Base-by-base conservation (phyloP, 148 eudicot genomes). In the Amaranthus palmeri region DNA sequence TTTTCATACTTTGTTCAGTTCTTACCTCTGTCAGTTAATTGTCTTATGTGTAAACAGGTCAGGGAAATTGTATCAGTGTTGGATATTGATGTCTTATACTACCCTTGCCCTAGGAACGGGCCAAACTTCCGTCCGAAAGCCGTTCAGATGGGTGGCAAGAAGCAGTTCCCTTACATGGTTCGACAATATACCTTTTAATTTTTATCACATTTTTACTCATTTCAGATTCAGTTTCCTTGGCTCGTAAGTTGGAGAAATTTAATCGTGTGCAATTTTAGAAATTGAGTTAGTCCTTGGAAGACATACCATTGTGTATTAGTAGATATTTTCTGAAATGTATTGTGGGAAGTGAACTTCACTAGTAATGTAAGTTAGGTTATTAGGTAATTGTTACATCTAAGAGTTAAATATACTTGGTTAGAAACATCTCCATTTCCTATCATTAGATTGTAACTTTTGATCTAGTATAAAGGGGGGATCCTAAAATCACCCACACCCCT, bases 141-240 rank as follows among this genome's bases (percentile, higher is more conserved):
- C 79, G 70, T 17, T 73, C 84, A 89, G 81, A 85, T 95, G 87
- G 98, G 98, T 73, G 98, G 98, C 74, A 95, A 91, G 73, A 81
- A 89, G 85, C 90, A 76, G 82, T 95, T 91, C 67, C 97, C 97
- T 65, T 95, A 95, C 87, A 95, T 93, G 97, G 98, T 93, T 71
- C 59, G 85, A 40, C 74, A 69, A 17, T 12, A 63, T 67, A 53
- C 58, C 76, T 49, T 61, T 7, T 56, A 15, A 58, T 60, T 69
- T 18, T 49, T 41, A 67, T 66, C 14, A 12, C 54, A n/a, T 74
- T 13, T 3, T 11, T 25, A 4, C 2, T 64, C 13, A 45, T 13
- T 2, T 64, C 40, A 12, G 62, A 47, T 74, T n/a, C n/a, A 60
- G 25, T 68, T 51, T 65, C 11, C 60, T 14, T 72, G n/a, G 42